These are phyloP conservation scores for Mortierella polycephala DNA, from an alignment of 371 early-diverging fungal genomes.

Conservation along the genomic window DNA sequence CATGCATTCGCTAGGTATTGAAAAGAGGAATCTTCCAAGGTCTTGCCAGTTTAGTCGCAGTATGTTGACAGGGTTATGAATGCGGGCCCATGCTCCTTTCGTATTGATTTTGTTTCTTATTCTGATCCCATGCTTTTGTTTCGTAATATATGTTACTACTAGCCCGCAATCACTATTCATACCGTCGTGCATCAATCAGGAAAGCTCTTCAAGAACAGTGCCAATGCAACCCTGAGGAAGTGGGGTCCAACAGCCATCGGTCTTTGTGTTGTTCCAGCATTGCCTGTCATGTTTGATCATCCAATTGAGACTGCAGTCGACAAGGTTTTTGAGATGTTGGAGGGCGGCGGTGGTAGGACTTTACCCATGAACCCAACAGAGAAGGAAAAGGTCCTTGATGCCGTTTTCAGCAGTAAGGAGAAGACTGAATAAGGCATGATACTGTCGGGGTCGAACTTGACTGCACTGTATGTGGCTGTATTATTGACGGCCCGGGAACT, in stretches of 20 bases:
- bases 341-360: slow-evolving; percentile 52
- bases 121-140: not conserved
- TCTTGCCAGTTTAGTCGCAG: slow-evolving; percentile 74
- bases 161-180: slow-evolving; percentile 80
- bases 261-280: slow-evolving; percentile 73
- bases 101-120: not conserved
- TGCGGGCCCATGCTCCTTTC: not conserved
- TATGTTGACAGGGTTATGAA: not conserved
- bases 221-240: slow-evolving; percentile 60
- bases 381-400: slow-evolving; percentile 46
- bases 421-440: slow-evolving; percentile 23
- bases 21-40: slow-evolving; percentile 80
- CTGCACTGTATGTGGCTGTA: too few relatives aligned
- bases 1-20: slow-evolving; percentile 38
- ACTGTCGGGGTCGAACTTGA: too few relatives aligned
- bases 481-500: too few relatives aligned
- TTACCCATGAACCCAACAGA: slow-evolving; percentile 49
- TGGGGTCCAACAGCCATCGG: slow-evolving; percentile 80
- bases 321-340: slow-evolving; percentile 63
- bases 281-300: slow-evolving; percentile 81
- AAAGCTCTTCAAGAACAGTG: slow-evolving; percentile 65
- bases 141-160: not conserved
- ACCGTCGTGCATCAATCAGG: slow-evolving; percentile 76
- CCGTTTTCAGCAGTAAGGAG: slow-evolving; percentile 30
- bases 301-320: slow-evolving; percentile 78